These are phyloP conservation scores for Taiozyma sp. DNA, from an alignment of 1,139 yeast species.

Conservation along the genomic window DNA sequence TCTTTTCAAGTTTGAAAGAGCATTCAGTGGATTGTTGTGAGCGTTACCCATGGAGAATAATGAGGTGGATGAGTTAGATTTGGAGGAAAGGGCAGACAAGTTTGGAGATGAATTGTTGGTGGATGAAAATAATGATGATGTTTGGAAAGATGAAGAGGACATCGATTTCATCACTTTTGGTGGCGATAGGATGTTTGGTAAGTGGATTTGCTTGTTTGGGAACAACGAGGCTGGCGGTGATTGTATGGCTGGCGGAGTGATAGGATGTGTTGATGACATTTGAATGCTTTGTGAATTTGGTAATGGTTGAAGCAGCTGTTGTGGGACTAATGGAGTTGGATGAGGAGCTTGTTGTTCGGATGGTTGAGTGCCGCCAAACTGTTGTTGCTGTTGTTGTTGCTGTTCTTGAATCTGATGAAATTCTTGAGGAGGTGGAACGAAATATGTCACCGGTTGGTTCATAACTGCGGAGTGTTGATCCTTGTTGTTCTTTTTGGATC, in stretches of 20 bases:
- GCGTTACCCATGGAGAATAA: constrained; percentile 13
- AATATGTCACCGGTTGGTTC: constrained; percentile 23
- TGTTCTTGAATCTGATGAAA: neutral
- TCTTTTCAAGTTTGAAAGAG: constrained; percentile 31
- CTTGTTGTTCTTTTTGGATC: constrained; percentile 48
- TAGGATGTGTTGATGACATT: constrained; percentile 1
- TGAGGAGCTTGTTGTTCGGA: constrained; percentile 2
- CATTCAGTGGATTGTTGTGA: constrained; percentile 23
- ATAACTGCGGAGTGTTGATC: constrained; percentile 9
- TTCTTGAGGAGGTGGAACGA: constrained; percentile 15
- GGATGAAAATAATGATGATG: constrained; percentile 20
- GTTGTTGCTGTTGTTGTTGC: constrained; percentile 1
- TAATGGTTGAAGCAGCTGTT: constrained; percentile 4
- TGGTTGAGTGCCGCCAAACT: neutral
- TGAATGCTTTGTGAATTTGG: constrained; percentile 1
- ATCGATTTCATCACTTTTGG: constrained; percentile 23
- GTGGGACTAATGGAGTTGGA: constrained; percentile 3
- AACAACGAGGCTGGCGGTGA: constrained; percentile 13
- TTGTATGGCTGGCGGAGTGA: constrained; percentile 4
- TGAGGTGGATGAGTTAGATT: constrained; percentile 23
- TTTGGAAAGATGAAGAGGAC: constrained; percentile 21
- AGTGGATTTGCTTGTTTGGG: constrained; percentile 14
- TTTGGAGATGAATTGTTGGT: constrained; percentile 20
- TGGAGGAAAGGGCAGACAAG: constrained; percentile 18
- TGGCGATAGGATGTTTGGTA: constrained; percentile 24